Base-by-base conservation (phyloP, 2,329 filamentous ascomycete genomes). In the Cercospora sesami region DNA sequence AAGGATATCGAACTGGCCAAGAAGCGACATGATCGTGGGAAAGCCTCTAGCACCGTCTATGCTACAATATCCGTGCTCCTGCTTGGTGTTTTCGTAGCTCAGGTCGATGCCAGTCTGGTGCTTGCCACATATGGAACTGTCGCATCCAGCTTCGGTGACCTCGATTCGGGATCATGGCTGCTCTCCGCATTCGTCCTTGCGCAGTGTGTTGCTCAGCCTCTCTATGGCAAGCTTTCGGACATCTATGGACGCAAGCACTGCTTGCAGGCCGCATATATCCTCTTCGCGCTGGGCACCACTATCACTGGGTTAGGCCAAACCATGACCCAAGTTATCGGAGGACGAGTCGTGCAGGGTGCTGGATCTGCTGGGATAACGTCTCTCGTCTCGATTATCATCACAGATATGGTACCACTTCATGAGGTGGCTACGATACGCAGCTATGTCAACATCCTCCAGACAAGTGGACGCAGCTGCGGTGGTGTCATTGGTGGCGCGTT, bases 41-140 rank as follows among this genome's bases (percentile, higher is more conserved):
- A 48, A n/a, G 55, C 66, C 14, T 65, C 69, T 21, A 53, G 48
- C 66, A 68, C 70, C 4, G 68, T 74, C 8, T 76, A 71, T 64
- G 71, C 68, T 3, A 75, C 73, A 7, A 71, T 79, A 12, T 77
- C 75, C 4, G 75, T 78, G 1, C 70, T 78, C 1, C 65, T 78
- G 1, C 70, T 78, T 83, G 87, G 86, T 10, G 86, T 90, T 14
- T 91, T 92, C 71, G 85, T 91, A 12, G 85, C 86, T 6, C 88
- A 89, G 64, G 85, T 86, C 16, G 90, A 93, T 73, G 79, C 81
- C 0, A 89, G 87, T 1, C 80, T 92, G 0, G 84, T 92, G 0
- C 79, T 92, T 33, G 89, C 90, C 0, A 90, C 89, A 0, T 87
- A 90, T 67, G 85, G 86, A 0, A 81, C 77, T n/a, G 81, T 84